Conservation (phyloP, 2,329 filamentous ascomycete species). For the Exophiala phaeomuriformis region DNA sequence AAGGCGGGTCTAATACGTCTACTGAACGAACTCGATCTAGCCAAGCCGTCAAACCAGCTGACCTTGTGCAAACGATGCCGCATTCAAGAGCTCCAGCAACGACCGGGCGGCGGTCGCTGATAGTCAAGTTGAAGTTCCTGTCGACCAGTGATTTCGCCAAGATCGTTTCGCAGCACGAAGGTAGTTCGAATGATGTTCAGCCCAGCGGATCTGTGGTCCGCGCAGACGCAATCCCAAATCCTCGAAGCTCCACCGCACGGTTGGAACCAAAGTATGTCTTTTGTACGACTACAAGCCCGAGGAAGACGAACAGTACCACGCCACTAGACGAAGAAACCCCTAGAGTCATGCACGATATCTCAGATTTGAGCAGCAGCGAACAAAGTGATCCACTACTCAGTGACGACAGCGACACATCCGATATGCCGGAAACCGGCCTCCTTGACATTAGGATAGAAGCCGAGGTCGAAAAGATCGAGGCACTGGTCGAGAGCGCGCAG, state of each 20-base stretch:
- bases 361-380: background rate
- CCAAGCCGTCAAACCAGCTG: background rate
- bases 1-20: background rate
- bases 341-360: background rate
- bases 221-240: background rate
- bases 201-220: background rate
- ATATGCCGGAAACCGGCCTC: background rate
- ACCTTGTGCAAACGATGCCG: background rate
- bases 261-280: background rate
- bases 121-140: background rate
- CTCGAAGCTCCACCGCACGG: background rate
- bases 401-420: constrained; percentile 4
- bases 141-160: background rate
- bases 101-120: background rate
- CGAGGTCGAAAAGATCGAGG: constrained; percentile 3
- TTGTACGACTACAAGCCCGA: background rate
- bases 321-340: background rate
- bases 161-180: background rate
- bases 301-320: background rate
- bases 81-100: background rate
- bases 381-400: background rate
- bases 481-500: constrained; percentile 3
- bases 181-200: no score
- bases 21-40: background rate
- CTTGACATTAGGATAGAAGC: background rate